Evolutionary conservation across 2,329 filamentous ascomycete species (phyloP).

Genomic region (Teratosphaeria nubilosa): DNA sequence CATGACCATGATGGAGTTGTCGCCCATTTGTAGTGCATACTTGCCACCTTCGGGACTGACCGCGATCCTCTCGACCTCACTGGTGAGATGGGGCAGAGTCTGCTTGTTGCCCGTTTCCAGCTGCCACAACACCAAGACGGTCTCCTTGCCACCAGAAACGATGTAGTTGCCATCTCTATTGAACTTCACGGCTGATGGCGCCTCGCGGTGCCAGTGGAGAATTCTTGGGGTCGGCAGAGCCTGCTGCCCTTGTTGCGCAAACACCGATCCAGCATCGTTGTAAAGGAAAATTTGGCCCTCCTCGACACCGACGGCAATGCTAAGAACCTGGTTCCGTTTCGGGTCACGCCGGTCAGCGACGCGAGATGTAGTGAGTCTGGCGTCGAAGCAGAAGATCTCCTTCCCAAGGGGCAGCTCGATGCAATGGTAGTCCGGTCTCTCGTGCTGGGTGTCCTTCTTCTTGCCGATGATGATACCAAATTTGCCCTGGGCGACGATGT

Average conservation of each 20-base stretch:
- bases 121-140: conserved; percentile 86
- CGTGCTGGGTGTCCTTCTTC: conserved; percentile 24
- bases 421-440: conserved; percentile 37
- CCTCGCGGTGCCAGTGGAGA: conserved; percentile 83
- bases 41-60: conserved; percentile 70
- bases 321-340: conserved; percentile 39
- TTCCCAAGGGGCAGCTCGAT: conserved; percentile 48
- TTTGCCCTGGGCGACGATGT: conserved; percentile 47
- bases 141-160: conserved; percentile 85
- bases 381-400: conserved; percentile 57
- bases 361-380: conserved; percentile 31
- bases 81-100: conserved; percentile 80
- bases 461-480: conserved; percentile 53
- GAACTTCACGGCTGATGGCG: conserved; percentile 80
- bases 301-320: conserved; percentile 67
- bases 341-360: conserved; percentile 25
- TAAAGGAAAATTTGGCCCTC: conserved; percentile 75
- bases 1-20: conserved; percentile 84
- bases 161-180: conserved; percentile 93
- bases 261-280: conserved; percentile 32
- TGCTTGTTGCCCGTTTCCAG: conserved; percentile 74
- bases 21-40: conserved; percentile 76
- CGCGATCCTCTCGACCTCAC: conserved; percentile 72
- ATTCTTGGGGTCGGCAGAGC: conserved; percentile 46
- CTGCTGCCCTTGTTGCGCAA: conserved; percentile 12